Evolutionary conservation across 306 rosid genomes (phyloP), one percentile per base, ranked within the genome.

Genomic region (Lathyrus oleraceus): DNA sequence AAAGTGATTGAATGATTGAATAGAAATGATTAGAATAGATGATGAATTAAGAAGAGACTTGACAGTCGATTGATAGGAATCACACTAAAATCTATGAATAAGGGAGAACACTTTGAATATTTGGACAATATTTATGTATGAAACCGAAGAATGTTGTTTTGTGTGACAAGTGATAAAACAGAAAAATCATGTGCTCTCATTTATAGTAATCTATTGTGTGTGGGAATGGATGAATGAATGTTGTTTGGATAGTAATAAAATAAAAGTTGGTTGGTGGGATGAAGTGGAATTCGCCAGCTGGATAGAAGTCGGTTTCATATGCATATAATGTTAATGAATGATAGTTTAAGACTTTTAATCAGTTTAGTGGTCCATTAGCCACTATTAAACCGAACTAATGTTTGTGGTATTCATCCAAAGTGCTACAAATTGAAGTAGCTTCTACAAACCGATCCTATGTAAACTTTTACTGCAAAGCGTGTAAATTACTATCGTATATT

Each of bases 201-300:
- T 78, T 78, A 82, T 74, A 74, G 13, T 16, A 27, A n/a, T 35
- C 1, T 39, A 43, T 49, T 32, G 43, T 13, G 64, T 43, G 25
- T 54, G 78, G 54, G 68, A 27, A n/a, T n/a, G n/a, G n/a, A n/a
- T n/a, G n/a, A n/a, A 75, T 65, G 64, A 27, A 75, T 70, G 49
- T 14, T 17, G 56, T 62, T 57, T 69, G 52, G 70, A 53, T 63
- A 70, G 64, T 73, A 15, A 32, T 27, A n/a, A 30, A 74, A 49
- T 8, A 8, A 65, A 70, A 45, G 49, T 38, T 71, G 66, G 81
- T 78, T 71, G 73, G 76, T 75, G 78, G 65, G 62, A 25, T 45
- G 76, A 61, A 32, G 60, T 82, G 73, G 56, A 49, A 78, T 3
- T 36, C 1, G 45, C 75, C 76, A 75, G 74, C 70, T 78, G 81